Percentiles rank a stretch among this genome's conserved stretches.
Evolutionary conservation across 768 basidiomycete genomes (phyloP).

Genomic region (Tylopilus intermedius): DNA sequence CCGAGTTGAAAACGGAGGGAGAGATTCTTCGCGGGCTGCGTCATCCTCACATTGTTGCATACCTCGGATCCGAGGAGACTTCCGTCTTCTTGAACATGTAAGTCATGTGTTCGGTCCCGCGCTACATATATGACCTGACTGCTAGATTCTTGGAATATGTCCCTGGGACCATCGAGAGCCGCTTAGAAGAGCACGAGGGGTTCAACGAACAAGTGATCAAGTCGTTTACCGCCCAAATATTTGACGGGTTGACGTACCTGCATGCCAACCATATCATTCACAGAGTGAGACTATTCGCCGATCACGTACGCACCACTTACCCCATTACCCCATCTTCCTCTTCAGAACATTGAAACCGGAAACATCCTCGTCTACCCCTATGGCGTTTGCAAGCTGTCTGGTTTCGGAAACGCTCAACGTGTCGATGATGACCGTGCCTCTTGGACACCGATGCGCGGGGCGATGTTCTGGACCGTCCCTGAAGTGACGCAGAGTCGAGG

Average conservation of each 20-base stretch:
- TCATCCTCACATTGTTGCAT: conserved; percentile 92
- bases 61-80: conserved; percentile 88
- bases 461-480: conserved; percentile 96
- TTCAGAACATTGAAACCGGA: conserved; percentile 87
- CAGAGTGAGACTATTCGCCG: conserved; percentile 48
- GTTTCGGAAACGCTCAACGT: conserved; percentile 92
- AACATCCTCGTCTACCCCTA: conserved; percentile 88
- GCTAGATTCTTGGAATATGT: conserved; percentile 93
- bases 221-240: conserved; percentile 83
- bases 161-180: conserved; percentile 84
- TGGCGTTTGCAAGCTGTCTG: conserved; percentile 91
- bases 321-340: background rate
- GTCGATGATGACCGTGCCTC: conserved; percentile 75
- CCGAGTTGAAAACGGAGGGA: conserved; percentile 86
- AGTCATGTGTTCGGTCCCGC: conserved; percentile 29
- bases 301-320: background rate
- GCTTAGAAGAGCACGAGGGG: conserved; percentile 80
- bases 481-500: conserved; percentile 78
- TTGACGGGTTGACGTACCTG: conserved; percentile 83
- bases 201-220: conserved; percentile 86
- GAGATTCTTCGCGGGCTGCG: conserved; percentile 90
- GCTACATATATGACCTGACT: too few species aligned
- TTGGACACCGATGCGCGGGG: conserved; percentile 89
- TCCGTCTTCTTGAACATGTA: conserved; percentile 82
- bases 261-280: conserved; percentile 87